phyloP scores from a whole-genome alignment of 2,329 filamentous ascomycete genomes.

The Alternaria dauci region DNA sequence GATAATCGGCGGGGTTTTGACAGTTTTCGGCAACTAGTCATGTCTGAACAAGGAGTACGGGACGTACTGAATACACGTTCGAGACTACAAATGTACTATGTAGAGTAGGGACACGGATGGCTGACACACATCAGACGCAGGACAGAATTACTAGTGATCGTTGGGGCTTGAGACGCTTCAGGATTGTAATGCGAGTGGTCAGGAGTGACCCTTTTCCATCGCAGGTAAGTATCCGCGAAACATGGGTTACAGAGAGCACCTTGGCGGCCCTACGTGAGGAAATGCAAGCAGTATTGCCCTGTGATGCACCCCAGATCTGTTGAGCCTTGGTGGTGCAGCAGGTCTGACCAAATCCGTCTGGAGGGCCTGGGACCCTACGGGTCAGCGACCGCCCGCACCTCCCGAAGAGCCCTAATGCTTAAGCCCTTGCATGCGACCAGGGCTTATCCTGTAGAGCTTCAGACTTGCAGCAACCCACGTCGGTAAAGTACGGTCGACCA shows the following conservation, averaged over 20 bases:
- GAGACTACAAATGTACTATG: not conserved
- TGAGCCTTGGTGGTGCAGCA: slow-evolving; percentile 15
- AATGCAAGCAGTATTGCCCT: slow-evolving; percentile 19
- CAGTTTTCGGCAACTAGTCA: slow-evolving; percentile 3
- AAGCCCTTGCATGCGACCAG: slow-evolving; percentile 7
- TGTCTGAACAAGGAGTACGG: slow-evolving; percentile 1
- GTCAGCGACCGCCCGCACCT: slow-evolving; percentile 13
- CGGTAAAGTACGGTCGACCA: not conserved
- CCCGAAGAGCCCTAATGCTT: slow-evolving; percentile 2
- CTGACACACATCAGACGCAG: not conserved
- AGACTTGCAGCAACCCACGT: not conserved
- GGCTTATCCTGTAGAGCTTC: not conserved
- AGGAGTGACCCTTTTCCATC: not conserved
- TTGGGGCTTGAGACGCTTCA: slow-evolving; percentile 1
- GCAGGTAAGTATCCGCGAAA: not conserved
- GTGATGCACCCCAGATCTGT: slow-evolving; percentile 30
- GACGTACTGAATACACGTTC: not conserved
- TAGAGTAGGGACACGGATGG: not conserved
- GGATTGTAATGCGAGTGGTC: slow-evolving; percentile 4
- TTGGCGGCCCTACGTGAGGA: slow-evolving; percentile 9
- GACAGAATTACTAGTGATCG: not conserved
- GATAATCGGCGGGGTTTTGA: not conserved
- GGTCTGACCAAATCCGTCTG: slow-evolving; percentile 9
- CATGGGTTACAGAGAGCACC: slow-evolving; percentile 4
- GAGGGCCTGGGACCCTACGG: slow-evolving; percentile 10